phyloP scores from a whole-genome alignment of 1,284 basidiomycete genomes.

The Heterobasidion parviporum region DNA sequence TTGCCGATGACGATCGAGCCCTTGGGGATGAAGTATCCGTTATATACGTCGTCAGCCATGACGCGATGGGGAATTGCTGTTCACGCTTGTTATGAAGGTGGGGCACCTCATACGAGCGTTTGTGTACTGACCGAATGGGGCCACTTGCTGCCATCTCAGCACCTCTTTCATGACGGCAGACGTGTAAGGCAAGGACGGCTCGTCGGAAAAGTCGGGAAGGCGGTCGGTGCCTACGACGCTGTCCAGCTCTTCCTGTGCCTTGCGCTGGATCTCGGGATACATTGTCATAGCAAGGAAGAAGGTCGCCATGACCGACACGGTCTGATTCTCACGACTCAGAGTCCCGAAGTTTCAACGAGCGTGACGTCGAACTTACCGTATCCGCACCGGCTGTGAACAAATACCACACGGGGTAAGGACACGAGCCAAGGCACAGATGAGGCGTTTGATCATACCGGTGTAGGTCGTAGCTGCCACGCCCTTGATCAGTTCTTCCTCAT shows the following conservation, averaged over 20 bases:
- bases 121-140: slow-evolving; percentile 18
- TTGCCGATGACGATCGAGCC: slow-evolving; percentile 16
- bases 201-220: slow-evolving; percentile 26
- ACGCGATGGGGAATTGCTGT: slow-evolving; percentile 18
- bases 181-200: slow-evolving; percentile 22
- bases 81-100: too few species aligned
- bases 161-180: slow-evolving; percentile 25
- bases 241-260: slow-evolving; percentile 24
- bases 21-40: slow-evolving; percentile 20
- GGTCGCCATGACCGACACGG: slow-evolving; percentile 11
- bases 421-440: neutral
- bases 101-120: neutral
- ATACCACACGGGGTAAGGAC: neutral
- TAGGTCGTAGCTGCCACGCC: slow-evolving; percentile 13
- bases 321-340: slow-evolving; percentile 4
- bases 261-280: slow-evolving; percentile 21
- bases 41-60: slow-evolving; percentile 23
- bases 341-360: neutral
- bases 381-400: slow-evolving; percentile 13
- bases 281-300: slow-evolving; percentile 22
- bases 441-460: slow-evolving; percentile 6
- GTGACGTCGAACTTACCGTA: slow-evolving; percentile 7
- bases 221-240: slow-evolving; percentile 17
- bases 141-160: slow-evolving; percentile 24
- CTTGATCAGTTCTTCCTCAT: slow-evolving; percentile 15